Percentiles rank a stretch among this genome's conserved stretches.
Conservation (phyloP, 805 yeast species). For the Blastobotrys terrestris region DNA sequence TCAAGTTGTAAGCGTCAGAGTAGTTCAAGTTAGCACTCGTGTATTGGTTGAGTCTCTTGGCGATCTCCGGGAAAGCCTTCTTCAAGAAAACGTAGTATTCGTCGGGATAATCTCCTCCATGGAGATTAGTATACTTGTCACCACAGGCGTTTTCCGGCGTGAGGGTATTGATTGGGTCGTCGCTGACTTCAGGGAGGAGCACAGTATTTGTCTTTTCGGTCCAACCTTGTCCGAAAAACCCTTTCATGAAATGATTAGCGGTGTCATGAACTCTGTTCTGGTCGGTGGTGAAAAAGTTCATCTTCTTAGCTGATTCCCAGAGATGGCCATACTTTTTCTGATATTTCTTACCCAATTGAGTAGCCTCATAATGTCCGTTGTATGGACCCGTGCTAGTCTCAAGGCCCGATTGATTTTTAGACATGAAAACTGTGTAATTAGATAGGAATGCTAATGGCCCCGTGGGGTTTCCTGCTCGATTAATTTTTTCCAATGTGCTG, state of each 20-base stretch:
- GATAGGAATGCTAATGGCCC: slow-evolving; percentile 5
- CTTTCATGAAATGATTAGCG: slow-evolving; percentile 26
- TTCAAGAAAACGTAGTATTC: slow-evolving; percentile 16
- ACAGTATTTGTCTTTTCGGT: slow-evolving; percentile 33
- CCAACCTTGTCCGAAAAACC: slow-evolving; percentile 24
- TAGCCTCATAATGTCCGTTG: not conserved
- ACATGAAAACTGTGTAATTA: slow-evolving; percentile 3
- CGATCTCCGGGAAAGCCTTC: slow-evolving; percentile 19
- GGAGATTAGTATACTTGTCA: slow-evolving; percentile 23
- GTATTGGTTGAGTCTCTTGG: slow-evolving; percentile 21
- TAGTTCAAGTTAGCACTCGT: slow-evolving; percentile 31
- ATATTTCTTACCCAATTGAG: not conserved
- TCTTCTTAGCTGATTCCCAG: not conserved
- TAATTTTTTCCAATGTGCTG: not conserved
- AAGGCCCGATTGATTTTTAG: not conserved
- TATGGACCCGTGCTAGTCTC: slow-evolving; percentile 1
- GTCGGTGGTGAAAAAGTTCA: not conserved
- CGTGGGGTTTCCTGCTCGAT: not conserved
- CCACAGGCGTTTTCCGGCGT: slow-evolving; percentile 14
- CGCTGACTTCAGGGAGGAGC: slow-evolving; percentile 31
- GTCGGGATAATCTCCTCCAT: slow-evolving; percentile 15
- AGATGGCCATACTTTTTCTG: not conserved
- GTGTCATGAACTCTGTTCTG: slow-evolving; percentile 17
- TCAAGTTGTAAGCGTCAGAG: slow-evolving; percentile 37
- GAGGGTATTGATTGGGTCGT: slow-evolving; percentile 38